phyloP scores from a whole-genome alignment of 1,284 basidiomycete species.

The Cronartium quercuum region DNA sequence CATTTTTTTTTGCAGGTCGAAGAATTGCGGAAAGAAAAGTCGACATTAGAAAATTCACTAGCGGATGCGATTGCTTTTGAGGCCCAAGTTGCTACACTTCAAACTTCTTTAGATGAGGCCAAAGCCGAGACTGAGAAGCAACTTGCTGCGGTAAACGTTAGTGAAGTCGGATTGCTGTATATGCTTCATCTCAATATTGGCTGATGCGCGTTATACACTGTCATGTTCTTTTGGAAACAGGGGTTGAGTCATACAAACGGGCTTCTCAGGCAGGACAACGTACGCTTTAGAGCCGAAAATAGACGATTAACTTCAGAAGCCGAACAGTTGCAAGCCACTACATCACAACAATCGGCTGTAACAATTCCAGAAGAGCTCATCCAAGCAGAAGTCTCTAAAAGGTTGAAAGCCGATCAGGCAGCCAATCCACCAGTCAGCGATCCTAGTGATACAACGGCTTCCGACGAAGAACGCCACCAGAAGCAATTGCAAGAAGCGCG shows the following conservation, averaged over 20 bases:
- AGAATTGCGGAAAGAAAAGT: constrained; percentile 29
- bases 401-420: constrained; percentile 21
- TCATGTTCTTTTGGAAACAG: not conserved
- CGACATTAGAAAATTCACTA: not conserved
- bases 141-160: constrained; percentile 16
- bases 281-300: no score
- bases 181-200: no score
- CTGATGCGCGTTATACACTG: no score
- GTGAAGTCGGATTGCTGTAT: not conserved
- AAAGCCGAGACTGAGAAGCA: constrained; percentile 20
- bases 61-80: constrained; percentile 10
- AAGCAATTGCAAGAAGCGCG: constrained; percentile 9
- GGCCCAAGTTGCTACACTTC: not conserved
- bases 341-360: not conserved
- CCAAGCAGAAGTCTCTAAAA: constrained; percentile 24
- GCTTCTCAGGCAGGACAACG: no score
- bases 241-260: no score
- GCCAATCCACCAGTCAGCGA: not conserved
- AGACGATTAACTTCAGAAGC: no score
- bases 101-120: constrained; percentile 20
- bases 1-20: not conserved
- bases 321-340: constrained; percentile 1
- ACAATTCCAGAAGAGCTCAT: not conserved
- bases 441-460: not conserved
- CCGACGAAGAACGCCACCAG: not conserved